Evolutionary conservation across 148 eudicot species (phyloP), one percentile per base, ranked within the genome.

Genomic region (Amaranthus palmeri): DNA sequence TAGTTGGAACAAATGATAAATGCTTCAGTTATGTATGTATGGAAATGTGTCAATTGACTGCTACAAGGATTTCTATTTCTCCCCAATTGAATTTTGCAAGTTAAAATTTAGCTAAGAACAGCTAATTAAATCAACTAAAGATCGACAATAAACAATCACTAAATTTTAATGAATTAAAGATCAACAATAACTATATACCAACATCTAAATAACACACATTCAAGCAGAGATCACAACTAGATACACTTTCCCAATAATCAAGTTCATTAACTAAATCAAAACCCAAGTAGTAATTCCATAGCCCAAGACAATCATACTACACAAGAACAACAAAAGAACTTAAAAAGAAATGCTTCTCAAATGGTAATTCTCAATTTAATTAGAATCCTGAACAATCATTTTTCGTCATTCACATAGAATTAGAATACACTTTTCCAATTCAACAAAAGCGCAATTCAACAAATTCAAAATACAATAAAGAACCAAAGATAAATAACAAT

Each of bases 221-320:
- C 10, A 41, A 45, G 7, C 49, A 53, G 17, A 68, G 41, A 68
- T 57, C 51, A 61, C 41, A 10, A 11, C 60, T 62, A 73, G 18
- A 68, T 73, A 54, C 44, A 68, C 46, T 73, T 78, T 15, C 64
- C 42, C 36, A 59, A 5, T 66, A 44, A 60, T 47, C 18, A 51
- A 5, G 25, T 47, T 42, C 2, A 25, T 40, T 11, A 61, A 8
- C 41, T 52, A 58, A 54, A 61, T 51, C 11, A 13, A 25, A 14
- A 36, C 54, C 40, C 54, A 40, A 18, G 53, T 67, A 10, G 57
- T 47, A 71, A 73, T 10, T 8, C 42, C 59, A 48, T 49, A 3
- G 45, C 10, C 17, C 65, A 54, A 36, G 15, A 65, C 70, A 74
- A 47, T 55, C 40, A 15, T 6, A 41, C 63, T 62, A 8, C 41